Evolutionary conservation across 192 early-diverging fungal species (phyloP), one percentile per base, ranked within the genome.

Genomic region (Coemansia sp.): DNA sequence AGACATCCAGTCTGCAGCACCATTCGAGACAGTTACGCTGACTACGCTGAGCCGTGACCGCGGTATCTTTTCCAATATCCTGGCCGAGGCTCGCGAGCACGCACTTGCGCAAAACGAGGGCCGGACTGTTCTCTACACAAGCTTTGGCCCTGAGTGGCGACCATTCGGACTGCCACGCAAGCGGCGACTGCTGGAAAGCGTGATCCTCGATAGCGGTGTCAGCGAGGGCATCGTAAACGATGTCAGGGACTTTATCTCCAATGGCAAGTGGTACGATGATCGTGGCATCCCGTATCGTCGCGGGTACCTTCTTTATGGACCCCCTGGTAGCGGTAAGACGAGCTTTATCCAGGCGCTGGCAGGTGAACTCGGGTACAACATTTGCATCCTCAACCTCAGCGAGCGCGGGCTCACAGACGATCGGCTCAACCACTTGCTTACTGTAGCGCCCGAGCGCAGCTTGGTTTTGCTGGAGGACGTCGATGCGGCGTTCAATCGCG

Each of bases 81-180:
- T 99, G 22, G 70, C 90, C 27, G 94, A 95, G 61, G 93, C 97
- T 13, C 93, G 93, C 62, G 78, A 83, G 52, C 76, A 90, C 62
- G 96, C 97, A 15, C 76, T 99, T 52, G 82, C 89, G 64, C 92
- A 93, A 69, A 93, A 97, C 80, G 93, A 95, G 64, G 97, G 97
- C 22, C 96, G 96, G 66, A 98, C 94, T 3, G 97, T 99, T 33
- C 88, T 99, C 49, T 98, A 96, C 81, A 96, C 95, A 2, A 92
- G 90, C 44, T 97, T 90, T 85, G 97, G 97, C 0, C 92, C 94
- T 7, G 97, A 99, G 69, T 99, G 97, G 97, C 85, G 95, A 64
- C 94, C 94, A 3, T 98, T 99, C 86, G 97, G 97, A 4, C 85
- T 94, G 69, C 97, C 97, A 11, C 85, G 97, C 46, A 91, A 90